Evolutionary conservation across 768 basidiomycete species (phyloP).

Genomic region (Mycena rosella): DNA sequence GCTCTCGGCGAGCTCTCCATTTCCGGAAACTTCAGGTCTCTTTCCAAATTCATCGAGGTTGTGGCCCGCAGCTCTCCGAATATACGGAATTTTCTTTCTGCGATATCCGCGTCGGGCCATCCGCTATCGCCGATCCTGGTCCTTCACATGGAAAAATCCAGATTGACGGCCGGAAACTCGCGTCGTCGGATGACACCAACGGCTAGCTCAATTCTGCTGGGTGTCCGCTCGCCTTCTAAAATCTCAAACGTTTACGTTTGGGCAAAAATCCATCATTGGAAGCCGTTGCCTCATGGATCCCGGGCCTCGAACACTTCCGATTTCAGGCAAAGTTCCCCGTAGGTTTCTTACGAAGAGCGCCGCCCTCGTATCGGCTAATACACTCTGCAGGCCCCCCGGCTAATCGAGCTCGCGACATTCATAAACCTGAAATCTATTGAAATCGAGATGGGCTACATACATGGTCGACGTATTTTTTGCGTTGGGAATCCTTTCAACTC

Average conservation of each 20-base stretch:
- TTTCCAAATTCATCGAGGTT: neutral
- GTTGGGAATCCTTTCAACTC: neutral
- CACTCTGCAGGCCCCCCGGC: neutral
- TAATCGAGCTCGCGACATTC: conserved; percentile 11
- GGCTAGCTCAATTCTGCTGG: neutral
- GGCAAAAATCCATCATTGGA: neutral
- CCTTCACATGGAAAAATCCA: too few relatives aligned
- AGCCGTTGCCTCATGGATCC: neutral
- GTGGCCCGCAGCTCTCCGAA: conserved; percentile 2
- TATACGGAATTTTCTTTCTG: conserved; percentile 11
- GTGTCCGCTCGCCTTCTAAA: neutral
- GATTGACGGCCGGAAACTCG: too few relatives aligned
- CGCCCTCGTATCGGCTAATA: neutral
- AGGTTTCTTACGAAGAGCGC: neutral
- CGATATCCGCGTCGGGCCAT: neutral
- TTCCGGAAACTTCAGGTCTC: conserved; percentile 9
- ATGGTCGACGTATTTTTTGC: conserved; percentile 1
- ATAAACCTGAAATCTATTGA: conserved; percentile 3
- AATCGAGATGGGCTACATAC: conserved; percentile 11
- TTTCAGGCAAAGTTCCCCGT: neutral
- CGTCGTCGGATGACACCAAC: neutral
- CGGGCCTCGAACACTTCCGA: neutral
- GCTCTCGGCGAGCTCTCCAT: conserved; percentile 10
- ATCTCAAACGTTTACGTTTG: neutral
- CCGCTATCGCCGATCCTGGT: neutral